phyloP scores from a whole-genome alignment of 371 early-diverging fungal genomes.

The Rhizopus arrhizus region DNA sequence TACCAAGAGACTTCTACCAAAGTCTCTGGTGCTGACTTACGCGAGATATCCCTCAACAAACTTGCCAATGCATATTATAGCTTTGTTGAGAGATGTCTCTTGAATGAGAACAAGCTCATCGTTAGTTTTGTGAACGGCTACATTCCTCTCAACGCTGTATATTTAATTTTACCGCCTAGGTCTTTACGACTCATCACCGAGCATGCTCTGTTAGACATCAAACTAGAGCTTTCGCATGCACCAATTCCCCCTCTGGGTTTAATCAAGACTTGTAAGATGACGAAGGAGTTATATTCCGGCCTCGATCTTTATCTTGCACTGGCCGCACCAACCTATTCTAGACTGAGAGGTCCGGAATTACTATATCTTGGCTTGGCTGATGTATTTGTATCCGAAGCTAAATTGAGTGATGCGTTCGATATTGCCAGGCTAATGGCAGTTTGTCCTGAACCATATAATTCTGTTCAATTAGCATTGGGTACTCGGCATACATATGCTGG shows the following conservation, averaged over 20 bases:
- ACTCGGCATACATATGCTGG: conserved; percentile 57
- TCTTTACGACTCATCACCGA: conserved; percentile 55
- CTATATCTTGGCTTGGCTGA: conserved; percentile 54
- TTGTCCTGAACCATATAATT: conserved; percentile 53
- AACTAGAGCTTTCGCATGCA: conserved; percentile 30
- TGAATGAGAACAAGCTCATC: conserved; percentile 30
- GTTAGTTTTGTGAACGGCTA: conserved; percentile 49
- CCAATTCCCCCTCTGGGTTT: conserved; percentile 40
- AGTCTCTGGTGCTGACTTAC: conserved; percentile 11
- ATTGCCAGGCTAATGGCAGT: conserved; percentile 38
- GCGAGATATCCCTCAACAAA: conserved; percentile 20
- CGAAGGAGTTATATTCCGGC: conserved; percentile 21
- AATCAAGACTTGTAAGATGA: conserved; percentile 8
- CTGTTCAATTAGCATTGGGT: conserved; percentile 49
- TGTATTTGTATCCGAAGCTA: conserved; percentile 56
- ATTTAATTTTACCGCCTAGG: conserved; percentile 37
- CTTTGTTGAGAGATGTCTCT: background rate
- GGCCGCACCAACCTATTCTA: conserved; percentile 39
- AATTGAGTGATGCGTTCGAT: conserved; percentile 43
- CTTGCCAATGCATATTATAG: conserved; percentile 26
- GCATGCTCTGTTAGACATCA: conserved; percentile 39
- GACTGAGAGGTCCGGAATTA: conserved; percentile 57
- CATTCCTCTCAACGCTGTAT: conserved; percentile 45
- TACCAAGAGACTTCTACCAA: conserved; percentile 31
- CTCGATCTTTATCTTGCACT: conserved; percentile 53